These are phyloP conservation scores for Alternaria longipes DNA, from an alignment of 2,329 filamentous ascomycete species.

Conservation along the genomic window DNA sequence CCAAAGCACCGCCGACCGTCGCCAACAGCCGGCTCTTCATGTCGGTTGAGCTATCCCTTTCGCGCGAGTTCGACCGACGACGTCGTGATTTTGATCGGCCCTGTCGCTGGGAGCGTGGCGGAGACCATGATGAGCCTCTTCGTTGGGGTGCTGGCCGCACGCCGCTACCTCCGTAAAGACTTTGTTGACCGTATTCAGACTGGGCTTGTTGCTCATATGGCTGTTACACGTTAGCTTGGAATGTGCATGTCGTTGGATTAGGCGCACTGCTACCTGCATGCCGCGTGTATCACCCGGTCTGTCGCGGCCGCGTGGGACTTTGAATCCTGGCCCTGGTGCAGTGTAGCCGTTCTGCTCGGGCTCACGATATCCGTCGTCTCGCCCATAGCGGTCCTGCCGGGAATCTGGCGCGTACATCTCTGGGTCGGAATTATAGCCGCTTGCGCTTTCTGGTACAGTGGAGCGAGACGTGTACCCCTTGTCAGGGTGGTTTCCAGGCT, in stretches of 20 bases:
- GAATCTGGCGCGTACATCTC: conserved; percentile 33
- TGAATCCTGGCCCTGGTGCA: conserved; percentile 23
- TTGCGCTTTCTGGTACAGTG: neutral
- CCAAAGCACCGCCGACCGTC: conserved; percentile 45
- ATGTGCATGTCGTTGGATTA: neutral
- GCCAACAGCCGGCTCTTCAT: conserved; percentile 35
- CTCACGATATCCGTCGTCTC: conserved; percentile 25
- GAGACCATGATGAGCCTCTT: conserved; percentile 41
- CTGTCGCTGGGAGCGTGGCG: conserved; percentile 31
- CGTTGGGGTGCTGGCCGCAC: conserved; percentile 31
- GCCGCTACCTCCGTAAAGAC: neutral
- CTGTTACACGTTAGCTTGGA: conserved; percentile 13
- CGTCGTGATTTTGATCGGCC: conserved; percentile 22
- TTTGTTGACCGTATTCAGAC: conserved; percentile 14
- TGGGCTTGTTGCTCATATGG: conserved; percentile 7
- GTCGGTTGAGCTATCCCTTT: conserved; percentile 34
- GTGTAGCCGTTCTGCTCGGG: conserved; percentile 27
- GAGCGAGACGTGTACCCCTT: conserved; percentile 15
- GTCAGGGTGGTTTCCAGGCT: conserved; percentile 9
- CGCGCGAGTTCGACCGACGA: conserved; percentile 31
- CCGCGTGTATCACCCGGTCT: conserved; percentile 19
- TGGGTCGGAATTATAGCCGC: conserved; percentile 8
- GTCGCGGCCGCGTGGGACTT: conserved; percentile 24
- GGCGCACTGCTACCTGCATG: conserved; percentile 30
- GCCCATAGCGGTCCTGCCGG: conserved; percentile 22